Evolutionary conservation across 345 rosid species (phyloP), one percentile per base, ranked within the genome.

Genomic region (Anastatica hierochuntica): DNA sequence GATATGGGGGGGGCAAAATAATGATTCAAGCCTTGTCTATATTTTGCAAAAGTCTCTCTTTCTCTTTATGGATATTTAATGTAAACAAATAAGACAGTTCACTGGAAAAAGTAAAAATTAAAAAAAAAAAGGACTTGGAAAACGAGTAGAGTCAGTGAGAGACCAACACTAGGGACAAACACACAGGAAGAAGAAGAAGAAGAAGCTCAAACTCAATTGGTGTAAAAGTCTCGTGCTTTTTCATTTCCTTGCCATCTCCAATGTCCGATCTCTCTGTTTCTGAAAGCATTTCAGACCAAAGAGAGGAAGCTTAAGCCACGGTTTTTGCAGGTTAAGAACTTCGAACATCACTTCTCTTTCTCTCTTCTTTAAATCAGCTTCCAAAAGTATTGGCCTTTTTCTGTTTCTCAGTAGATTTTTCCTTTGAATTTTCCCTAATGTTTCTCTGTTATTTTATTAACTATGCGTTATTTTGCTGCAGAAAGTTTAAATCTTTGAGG

Each of bases 71-170:
- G 56, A 59, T 21, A n/a, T 59, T 59, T 45, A 53, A 33, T 67
- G 59, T 30, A 12, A 67, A 8, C 37, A 67, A 66, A 67, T 52
- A 23, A 45, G 66, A 67, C 56, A 59, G 60, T 67, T 67, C 56
- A 52, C 18, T 67, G n/a, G n/a, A n/a, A n/a, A n/a, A n/a, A 48
- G 37, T 24, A n/a, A 46, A 17, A 21, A 46, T n/a, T 33, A 27
- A 58, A 40, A 6, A 13, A 47, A 66, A 16, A 36, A 29, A 44
- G n/a, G n/a, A n/a, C 53, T 67, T 30, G 66, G 71, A 59, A 66
- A 66, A 39, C 54, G 71, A 59, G 71, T 38, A 58, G 65, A 66
- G 43, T 57, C 53, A 66, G 60, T 66, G 41, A 49, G 71, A 45
- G 56, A 67, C 52, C 50, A 58, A 59, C 65, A 52, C 55, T n/a